These are phyloP conservation scores for Gyrodon lividus DNA, from an alignment of 768 basidiomycete species.

Conservation along the genomic window DNA sequence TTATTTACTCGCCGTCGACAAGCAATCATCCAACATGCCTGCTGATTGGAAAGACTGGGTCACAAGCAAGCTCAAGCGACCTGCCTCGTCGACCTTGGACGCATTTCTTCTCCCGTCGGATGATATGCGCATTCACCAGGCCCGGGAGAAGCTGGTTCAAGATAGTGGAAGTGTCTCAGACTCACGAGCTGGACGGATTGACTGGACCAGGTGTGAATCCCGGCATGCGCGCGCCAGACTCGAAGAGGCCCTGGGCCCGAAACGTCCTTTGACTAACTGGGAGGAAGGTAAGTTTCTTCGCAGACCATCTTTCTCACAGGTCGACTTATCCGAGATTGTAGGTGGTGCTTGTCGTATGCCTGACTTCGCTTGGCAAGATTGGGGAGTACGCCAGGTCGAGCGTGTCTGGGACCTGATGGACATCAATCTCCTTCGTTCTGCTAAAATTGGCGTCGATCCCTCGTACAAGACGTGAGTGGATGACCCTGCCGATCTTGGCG, in stretches of 20 bases:
- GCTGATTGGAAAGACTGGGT: constrained; percentile 66
- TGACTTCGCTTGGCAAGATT: constrained; percentile 92
- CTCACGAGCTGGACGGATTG: constrained; percentile 69
- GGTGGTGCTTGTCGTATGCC: constrained; percentile 82
- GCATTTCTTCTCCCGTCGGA: constrained; percentile 90
- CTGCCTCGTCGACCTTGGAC: constrained; percentile 86
- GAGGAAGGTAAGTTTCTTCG: constrained; percentile 64
- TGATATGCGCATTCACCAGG: constrained; percentile 88
- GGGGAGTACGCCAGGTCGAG: constrained; percentile 91
- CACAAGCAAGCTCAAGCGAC: constrained; percentile 64
- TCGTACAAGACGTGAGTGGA: constrained; percentile 80
- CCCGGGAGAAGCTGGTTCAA: constrained; percentile 78
- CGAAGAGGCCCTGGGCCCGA: constrained; percentile 78
- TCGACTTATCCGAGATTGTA: constrained; percentile 23
- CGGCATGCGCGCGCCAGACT: constrained; percentile 85
- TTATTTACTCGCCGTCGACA: constrained; percentile 79
- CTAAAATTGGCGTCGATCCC: constrained; percentile 78
- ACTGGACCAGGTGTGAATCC: constrained; percentile 92
- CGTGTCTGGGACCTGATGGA: constrained; percentile 96
- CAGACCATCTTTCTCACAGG: background rate
- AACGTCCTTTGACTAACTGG: constrained; percentile 90
- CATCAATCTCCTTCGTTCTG: constrained; percentile 80
- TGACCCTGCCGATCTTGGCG: background rate
- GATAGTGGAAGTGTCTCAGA: constrained; percentile 65
- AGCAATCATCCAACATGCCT: constrained; percentile 58